phyloP scores from a whole-genome alignment of 2,329 filamentous ascomycete genomes.

The Talaromyces verruculosus region DNA sequence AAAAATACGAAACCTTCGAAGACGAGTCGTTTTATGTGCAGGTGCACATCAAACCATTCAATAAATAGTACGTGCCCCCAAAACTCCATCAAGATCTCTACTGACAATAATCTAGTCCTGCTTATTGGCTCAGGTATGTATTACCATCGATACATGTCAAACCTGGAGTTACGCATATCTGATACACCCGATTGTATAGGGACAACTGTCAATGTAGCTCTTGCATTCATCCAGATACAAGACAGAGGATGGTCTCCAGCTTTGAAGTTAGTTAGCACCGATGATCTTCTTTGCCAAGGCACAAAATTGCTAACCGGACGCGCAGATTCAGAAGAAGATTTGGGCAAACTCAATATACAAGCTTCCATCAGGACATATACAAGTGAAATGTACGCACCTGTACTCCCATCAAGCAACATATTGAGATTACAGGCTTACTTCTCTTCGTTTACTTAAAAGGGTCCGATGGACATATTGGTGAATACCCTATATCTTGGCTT shows the following conservation, averaged over 20 bases:
- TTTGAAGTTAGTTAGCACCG: constrained; percentile 55
- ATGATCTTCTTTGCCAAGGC: constrained; percentile 9
- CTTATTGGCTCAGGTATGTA: constrained; percentile 20
- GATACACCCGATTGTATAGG: constrained; percentile 39
- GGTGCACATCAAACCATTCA: constrained; percentile 11
- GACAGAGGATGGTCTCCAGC: constrained; percentile 67
- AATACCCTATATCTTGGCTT: constrained; percentile 66
- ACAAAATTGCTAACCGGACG: constrained; percentile 20
- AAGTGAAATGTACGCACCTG: constrained; percentile 53
- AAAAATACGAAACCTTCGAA: background rate
- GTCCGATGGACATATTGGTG: constrained; percentile 68
- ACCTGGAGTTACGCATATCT: background rate
- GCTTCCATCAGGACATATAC: constrained; percentile 40
- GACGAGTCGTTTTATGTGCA: background rate
- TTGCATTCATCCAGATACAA: constrained; percentile 69
- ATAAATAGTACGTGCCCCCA: constrained; percentile 11
- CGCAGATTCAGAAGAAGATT: constrained; percentile 52
- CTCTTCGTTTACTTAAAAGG: constrained; percentile 46
- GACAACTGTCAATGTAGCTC: constrained; percentile 70
- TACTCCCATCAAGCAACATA: background rate
- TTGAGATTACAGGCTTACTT: background rate
- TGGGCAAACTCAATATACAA: constrained; percentile 32
- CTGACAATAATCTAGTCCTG: constrained; percentile 11
- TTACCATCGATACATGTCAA: background rate
- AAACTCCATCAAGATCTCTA: background rate